Evolutionary conservation across 2,329 filamentous ascomycete species (phyloP).

Genomic region (Fonsecaea pedrosoi): DNA sequence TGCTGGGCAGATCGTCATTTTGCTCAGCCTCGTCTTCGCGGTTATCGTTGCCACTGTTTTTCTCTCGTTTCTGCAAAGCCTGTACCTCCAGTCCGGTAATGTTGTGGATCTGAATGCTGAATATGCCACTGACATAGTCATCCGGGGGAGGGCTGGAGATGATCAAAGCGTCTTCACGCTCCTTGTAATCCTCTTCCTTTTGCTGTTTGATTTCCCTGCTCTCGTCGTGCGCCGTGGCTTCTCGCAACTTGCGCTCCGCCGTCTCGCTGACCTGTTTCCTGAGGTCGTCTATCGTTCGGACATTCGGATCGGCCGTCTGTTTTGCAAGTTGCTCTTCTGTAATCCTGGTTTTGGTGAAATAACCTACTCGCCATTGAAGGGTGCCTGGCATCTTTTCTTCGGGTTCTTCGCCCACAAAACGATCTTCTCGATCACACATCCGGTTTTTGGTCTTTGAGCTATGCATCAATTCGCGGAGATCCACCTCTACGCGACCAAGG

Average conservation of each 20-base stretch:
- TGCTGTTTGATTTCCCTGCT: slow-evolving; percentile 71
- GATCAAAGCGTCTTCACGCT: slow-evolving; percentile 67
- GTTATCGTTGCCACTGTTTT: slow-evolving; percentile 53
- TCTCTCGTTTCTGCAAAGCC: slow-evolving; percentile 61
- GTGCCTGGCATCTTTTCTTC: slow-evolving; percentile 73
- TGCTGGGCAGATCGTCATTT: slow-evolving; percentile 69
- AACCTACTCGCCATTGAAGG: slow-evolving; percentile 73
- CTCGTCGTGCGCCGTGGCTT: slow-evolving; percentile 65
- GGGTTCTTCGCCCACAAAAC: slow-evolving; percentile 68
- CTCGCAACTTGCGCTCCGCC: slow-evolving; percentile 69
- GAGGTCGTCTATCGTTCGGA: slow-evolving; percentile 65
- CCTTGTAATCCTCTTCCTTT: slow-evolving; percentile 69
- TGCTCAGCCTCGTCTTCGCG: slow-evolving; percentile 59
- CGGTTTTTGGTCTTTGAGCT: slow-evolving; percentile 64
- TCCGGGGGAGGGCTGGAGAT: slow-evolving; percentile 70
- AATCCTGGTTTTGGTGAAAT: slow-evolving; percentile 71
- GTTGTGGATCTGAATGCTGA: slow-evolving; percentile 75
- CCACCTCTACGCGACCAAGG: slow-evolving; percentile 73
- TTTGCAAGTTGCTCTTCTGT: slow-evolving; percentile 66
- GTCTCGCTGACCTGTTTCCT: slow-evolving; percentile 62
- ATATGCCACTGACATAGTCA: slow-evolving; percentile 68
- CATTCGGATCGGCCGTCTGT: slow-evolving; percentile 65
- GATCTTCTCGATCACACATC: slow-evolving; percentile 68
- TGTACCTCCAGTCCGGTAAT: slow-evolving; percentile 72
- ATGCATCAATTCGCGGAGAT: slow-evolving; percentile 70